Evolutionary conservation across 345 rosid species (phyloP).

Genomic region (Triadica sebifera): DNA sequence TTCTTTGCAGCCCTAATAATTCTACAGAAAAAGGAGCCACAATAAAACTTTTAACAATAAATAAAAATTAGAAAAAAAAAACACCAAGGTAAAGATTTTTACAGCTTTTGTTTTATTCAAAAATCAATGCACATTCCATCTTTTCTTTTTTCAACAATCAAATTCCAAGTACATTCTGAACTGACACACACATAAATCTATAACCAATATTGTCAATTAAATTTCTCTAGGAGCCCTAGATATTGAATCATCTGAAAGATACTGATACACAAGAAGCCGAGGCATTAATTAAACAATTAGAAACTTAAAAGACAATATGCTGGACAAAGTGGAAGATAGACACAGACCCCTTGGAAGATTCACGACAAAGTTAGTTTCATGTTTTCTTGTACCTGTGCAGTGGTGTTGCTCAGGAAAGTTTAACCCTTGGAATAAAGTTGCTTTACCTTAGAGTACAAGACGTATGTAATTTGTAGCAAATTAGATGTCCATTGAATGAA

Average conservation of each 20-base stretch:
- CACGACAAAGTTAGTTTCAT: neutral
- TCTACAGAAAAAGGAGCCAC: constrained; percentile 38
- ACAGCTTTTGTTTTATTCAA: neutral
- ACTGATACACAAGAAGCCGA: neutral
- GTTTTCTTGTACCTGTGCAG: neutral
- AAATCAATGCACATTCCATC: neutral
- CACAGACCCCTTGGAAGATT: neutral
- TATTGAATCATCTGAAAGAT: neutral
- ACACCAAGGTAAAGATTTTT: neutral
- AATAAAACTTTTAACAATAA: neutral
- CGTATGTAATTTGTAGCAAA: neutral
- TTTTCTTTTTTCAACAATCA: neutral
- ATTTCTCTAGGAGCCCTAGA: neutral
- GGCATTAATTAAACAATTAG: neutral
- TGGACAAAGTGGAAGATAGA: neutral
- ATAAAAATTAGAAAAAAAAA: neutral
- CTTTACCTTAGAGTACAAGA: neutral
- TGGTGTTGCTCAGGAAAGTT: neutral
- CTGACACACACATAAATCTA: neutral
- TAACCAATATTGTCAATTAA: neutral
- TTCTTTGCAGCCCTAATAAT: constrained; percentile 59
- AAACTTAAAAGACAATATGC: neutral
- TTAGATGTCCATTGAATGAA: neutral
- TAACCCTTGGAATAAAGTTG: neutral
- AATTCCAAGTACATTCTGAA: neutral